Percentiles rank a stretch among this genome's conserved stretches.
Evolutionary conservation across 1,139 yeast genomes (phyloP).

Genomic region (Casaregolazyma suthepensis): DNA sequence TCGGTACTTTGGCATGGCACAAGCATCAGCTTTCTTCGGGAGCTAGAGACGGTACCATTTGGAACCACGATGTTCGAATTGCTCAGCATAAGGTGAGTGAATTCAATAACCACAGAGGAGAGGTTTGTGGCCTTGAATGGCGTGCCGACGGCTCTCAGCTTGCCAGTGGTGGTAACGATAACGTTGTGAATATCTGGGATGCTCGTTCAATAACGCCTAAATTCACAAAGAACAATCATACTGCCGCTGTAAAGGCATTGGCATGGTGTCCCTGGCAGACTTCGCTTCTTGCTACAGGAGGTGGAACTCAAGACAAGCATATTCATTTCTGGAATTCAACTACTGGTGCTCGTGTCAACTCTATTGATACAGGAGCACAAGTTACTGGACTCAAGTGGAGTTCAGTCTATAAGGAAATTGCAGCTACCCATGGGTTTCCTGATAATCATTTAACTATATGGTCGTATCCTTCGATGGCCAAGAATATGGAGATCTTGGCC

Average conservation of each 20-base stretch:
- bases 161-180: slow-evolving; percentile 94
- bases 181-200: slow-evolving; percentile 92
- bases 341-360: slow-evolving; percentile 80
- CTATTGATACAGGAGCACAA: slow-evolving; percentile 90
- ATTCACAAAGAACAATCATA: slow-evolving; percentile 72
- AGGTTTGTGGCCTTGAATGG: slow-evolving; percentile 90
- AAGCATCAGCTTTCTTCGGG: slow-evolving; percentile 79
- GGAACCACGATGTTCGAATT: slow-evolving; percentile 89
- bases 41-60: slow-evolving; percentile 72
- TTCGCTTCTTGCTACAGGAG: slow-evolving; percentile 87
- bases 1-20: slow-evolving; percentile 84
- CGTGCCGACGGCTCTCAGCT: slow-evolving; percentile 77
- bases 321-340: slow-evolving; percentile 95
- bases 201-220: slow-evolving; percentile 69
- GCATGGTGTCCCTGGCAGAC: slow-evolving; percentile 92
- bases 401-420: slow-evolving; percentile 69
- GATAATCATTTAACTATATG: slow-evolving; percentile 78
- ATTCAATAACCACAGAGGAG: slow-evolving; percentile 69
- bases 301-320: slow-evolving; percentile 85
- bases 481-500: slow-evolving; percentile 85
- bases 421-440: slow-evolving; percentile 93
- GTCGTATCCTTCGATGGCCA: slow-evolving; percentile 79
- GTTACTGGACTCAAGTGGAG: slow-evolving; percentile 94
- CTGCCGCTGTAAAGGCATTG: slow-evolving; percentile 92
- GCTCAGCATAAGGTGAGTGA: slow-evolving; percentile 65